These are phyloP conservation scores for Zanthoxylum bungeanum DNA, from an alignment of 345 rosid species.

Conservation along the genomic window DNA sequence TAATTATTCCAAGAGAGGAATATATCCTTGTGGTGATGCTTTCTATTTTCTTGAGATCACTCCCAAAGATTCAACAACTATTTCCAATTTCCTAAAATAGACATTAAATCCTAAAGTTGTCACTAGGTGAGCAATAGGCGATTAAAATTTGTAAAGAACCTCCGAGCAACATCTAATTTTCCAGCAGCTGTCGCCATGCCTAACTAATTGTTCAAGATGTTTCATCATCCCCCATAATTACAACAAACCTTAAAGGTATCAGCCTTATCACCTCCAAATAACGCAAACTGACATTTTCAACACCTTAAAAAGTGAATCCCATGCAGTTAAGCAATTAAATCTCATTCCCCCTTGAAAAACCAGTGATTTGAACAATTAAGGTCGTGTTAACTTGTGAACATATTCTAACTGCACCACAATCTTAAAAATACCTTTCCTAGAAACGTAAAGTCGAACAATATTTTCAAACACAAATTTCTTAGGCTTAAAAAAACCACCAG, in stretches of 20 bases:
- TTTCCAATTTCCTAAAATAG: not conserved
- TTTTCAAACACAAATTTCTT: not conserved
- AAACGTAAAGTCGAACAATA: not conserved
- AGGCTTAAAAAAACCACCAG: not conserved
- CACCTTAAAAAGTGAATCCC: not conserved
- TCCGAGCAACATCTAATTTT: not conserved
- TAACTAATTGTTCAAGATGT: not conserved
- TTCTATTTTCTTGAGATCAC: not conserved
- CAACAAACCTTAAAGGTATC: not conserved
- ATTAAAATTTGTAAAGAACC: not conserved
- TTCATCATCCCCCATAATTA: not conserved
- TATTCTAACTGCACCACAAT: not conserved
- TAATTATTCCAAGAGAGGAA: not conserved
- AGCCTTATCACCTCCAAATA: not conserved
- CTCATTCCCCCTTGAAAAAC: not conserved
- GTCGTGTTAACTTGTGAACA: not conserved
- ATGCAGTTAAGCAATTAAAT: not conserved
- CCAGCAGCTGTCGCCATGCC: not conserved
- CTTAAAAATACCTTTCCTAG: not conserved
- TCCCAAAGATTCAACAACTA: not conserved
- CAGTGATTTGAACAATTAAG: not conserved
- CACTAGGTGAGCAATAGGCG: not conserved
- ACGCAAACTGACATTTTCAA: not conserved
- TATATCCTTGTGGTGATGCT: not conserved
- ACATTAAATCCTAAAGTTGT: not conserved